Conservation (phyloP, 2,329 filamentous ascomycete species). For the Cryphonectria radicalis region DNA sequence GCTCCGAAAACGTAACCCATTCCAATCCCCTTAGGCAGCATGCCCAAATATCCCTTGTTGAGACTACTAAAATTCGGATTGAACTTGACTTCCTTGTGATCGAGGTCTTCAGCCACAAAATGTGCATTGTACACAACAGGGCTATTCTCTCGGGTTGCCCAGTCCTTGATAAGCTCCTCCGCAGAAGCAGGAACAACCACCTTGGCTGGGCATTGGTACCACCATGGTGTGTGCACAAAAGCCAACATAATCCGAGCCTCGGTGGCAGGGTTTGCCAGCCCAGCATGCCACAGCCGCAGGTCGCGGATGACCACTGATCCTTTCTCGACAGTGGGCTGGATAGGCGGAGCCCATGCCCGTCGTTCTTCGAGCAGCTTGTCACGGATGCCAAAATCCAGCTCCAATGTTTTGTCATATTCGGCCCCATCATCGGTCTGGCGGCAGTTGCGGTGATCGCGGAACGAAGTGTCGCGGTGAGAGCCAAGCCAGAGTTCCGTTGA, state of each 20-base stretch:
- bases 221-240: constrained; percentile 44
- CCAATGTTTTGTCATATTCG: background rate
- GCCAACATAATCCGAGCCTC: constrained; percentile 50
- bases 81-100: constrained; percentile 35
- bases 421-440: background rate
- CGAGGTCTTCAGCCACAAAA: constrained; percentile 32
- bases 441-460: constrained; percentile 34
- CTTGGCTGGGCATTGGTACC: constrained; percentile 34
- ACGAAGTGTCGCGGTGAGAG: constrained; percentile 46
- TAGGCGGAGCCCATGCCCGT: constrained; percentile 39
- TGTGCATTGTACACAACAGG: constrained; percentile 28
- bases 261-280: constrained; percentile 49
- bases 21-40: constrained; percentile 25
- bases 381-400: constrained; percentile 36
- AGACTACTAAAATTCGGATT: constrained; percentile 36
- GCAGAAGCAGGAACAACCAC: constrained; percentile 27
- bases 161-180: constrained; percentile 16
- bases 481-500: constrained; percentile 56
- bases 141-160: constrained; percentile 7
- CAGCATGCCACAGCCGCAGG: constrained; percentile 54
- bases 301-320: constrained; percentile 51
- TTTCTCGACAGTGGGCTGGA: constrained; percentile 47
- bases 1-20: constrained; percentile 19
- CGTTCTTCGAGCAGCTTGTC: constrained; percentile 39
- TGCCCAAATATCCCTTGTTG: constrained; percentile 30